These are phyloP conservation scores for Parachlorella kessleri DNA, from an alignment of 139 green algal genomes.

Conservation along the genomic window DNA sequence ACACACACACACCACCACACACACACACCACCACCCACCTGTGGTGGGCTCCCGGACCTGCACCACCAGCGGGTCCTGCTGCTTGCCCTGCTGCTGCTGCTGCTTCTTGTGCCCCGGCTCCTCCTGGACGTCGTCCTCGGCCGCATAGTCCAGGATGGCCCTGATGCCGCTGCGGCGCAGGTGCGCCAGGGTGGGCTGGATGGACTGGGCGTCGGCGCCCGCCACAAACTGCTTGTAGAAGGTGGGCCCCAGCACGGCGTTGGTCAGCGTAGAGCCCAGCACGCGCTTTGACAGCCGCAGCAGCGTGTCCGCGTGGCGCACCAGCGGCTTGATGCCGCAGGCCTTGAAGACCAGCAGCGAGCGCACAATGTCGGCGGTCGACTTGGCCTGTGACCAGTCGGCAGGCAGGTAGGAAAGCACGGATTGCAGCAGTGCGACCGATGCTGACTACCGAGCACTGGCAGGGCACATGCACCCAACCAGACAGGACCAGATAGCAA, in stretches of 20 bases:
- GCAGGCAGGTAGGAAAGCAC: too few relatives aligned
- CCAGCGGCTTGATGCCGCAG: conserved; percentile 49
- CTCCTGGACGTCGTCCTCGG: conserved; percentile 52
- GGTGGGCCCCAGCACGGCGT: conserved; percentile 63
- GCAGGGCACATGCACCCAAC: too few relatives aligned
- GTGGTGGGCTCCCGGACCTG: too few relatives aligned
- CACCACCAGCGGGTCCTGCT: too few relatives aligned
- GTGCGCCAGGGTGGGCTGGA: conserved; percentile 54
- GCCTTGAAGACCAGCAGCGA: conserved; percentile 44
- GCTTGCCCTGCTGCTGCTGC: too few relatives aligned
- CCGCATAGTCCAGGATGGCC: conserved; percentile 69
- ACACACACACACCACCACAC: too few relatives aligned
- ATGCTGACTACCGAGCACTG: too few relatives aligned
- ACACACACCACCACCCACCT: too few relatives aligned
- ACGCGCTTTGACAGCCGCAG: conserved; percentile 48
- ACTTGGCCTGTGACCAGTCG: conserved; percentile 31
- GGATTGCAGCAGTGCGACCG: too few relatives aligned
- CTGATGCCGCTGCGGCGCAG: conserved; percentile 48
- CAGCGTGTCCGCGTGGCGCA: conserved; percentile 60
- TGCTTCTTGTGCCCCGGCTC: conserved; percentile 21
- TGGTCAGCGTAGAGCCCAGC: conserved; percentile 55
- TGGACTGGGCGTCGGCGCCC: conserved; percentile 56
- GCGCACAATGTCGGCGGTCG: conserved; percentile 44
- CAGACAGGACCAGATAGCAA: too few relatives aligned
- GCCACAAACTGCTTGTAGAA: conserved; percentile 92